Percentiles rank a stretch among this genome's conserved stretches.
phyloP scores from a whole-genome alignment of 371 early-diverging fungal genomes.

The Parasitella parasitica region DNA sequence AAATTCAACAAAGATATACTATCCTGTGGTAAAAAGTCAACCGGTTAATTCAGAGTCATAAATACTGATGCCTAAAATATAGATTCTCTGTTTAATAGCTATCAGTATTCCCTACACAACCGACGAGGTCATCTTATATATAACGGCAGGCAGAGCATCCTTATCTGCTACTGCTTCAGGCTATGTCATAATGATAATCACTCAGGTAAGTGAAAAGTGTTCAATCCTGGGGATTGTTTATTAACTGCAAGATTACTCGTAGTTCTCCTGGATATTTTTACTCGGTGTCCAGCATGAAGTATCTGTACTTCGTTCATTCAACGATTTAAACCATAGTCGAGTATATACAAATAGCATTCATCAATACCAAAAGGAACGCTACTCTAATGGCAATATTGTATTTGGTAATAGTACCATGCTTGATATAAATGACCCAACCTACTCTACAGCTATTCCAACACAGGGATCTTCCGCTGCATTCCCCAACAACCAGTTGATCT shows the following conservation, averaged over 20 bases:
- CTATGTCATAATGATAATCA: conserved; percentile 31
- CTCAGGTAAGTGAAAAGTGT: conserved; percentile 21
- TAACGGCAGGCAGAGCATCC: conserved; percentile 13
- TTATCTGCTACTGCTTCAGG: conserved; percentile 29
- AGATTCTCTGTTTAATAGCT: conserved; percentile 33
- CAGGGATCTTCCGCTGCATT: not conserved
- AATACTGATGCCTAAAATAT: not conserved
- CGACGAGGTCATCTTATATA: conserved; percentile 24
- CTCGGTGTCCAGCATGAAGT: conserved; percentile 33
- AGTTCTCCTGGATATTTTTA: conserved; percentile 40
- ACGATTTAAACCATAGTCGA: conserved; percentile 3
- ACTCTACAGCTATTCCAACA: conserved; percentile 3
- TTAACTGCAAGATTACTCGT: not conserved
- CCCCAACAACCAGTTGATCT: not conserved
- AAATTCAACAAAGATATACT: conserved; percentile 18
- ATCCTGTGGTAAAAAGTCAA: conserved; percentile 22
- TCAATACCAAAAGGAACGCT: conserved; percentile 9
- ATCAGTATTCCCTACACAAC: conserved; percentile 36
- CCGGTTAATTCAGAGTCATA: not conserved
- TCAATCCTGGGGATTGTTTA: not conserved
- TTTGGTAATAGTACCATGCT: conserved; percentile 1
- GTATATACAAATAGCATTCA: not conserved
- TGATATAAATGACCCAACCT: conserved; percentile 3
- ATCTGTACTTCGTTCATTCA: conserved; percentile 14
- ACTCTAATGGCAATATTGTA: not conserved